Percentiles rank a stretch among this genome's conserved stretches.
These are phyloP conservation scores for Akebia trifoliata DNA, from an alignment of 164 flowering plant genomes.

Conservation along the genomic window DNA sequence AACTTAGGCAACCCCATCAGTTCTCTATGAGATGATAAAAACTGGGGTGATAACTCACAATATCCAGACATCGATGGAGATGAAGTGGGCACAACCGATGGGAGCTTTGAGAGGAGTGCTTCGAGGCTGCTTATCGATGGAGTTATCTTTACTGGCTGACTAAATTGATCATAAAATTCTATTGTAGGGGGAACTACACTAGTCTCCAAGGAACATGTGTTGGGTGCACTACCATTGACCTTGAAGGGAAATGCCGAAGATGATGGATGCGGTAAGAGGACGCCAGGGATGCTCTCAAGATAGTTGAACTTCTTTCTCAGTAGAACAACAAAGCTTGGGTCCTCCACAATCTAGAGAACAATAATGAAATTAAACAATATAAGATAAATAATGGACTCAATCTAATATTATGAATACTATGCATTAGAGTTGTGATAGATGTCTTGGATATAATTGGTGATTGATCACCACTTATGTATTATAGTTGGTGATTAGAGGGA, in stretches of 20 bases:
- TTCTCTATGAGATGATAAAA: constrained; percentile 23
- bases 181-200: constrained; percentile 14
- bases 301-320: constrained; percentile 75
- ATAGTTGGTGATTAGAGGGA: too few species aligned
- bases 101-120: constrained; percentile 91
- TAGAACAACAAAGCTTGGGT: constrained; percentile 66
- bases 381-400: neutral
- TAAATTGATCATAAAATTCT: constrained; percentile 31
- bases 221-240: constrained; percentile 28
- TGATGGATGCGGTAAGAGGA: constrained; percentile 90
- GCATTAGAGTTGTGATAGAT: too few species aligned
- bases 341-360: constrained; percentile 68
- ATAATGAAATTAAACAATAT: neutral
- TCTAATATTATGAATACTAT: too few species aligned
- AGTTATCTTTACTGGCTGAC: constrained; percentile 52
- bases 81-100: constrained; percentile 65
- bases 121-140: constrained; percentile 98
- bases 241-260: constrained; percentile 61
- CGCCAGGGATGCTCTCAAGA: constrained; percentile 95
- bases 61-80: constrained; percentile 22
- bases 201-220: constrained; percentile 39
- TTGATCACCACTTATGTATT: too few species aligned
- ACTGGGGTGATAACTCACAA: constrained; percentile 24
- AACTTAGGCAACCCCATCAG: constrained; percentile 29
- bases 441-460: too few species aligned